Conservation (phyloP, 768 basidiomycete species). For the Russula olivacea region DNA sequence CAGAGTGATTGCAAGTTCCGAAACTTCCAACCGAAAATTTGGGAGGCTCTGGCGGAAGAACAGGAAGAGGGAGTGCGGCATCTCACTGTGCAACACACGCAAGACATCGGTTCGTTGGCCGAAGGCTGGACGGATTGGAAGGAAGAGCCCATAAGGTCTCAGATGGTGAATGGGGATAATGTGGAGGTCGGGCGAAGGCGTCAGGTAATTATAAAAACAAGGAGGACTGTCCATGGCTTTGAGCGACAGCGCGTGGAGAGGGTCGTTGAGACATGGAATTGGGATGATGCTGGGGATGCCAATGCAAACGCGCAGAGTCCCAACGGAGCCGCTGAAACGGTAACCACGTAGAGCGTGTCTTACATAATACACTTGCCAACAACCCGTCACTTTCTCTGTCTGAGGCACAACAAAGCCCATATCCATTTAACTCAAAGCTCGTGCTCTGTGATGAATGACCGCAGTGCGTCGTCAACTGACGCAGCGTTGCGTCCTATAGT, state of each 20-base stretch:
- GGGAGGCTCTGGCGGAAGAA: constrained; percentile 50
- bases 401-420: neutral
- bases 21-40: constrained; percentile 59
- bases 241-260: constrained; percentile 72
- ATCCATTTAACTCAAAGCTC: neutral
- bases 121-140: constrained; percentile 31
- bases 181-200: constrained; percentile 41
- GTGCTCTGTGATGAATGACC: constrained; percentile 1
- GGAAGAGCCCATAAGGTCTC: constrained; percentile 23
- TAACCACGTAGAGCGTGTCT: neutral
- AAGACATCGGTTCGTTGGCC: constrained; percentile 40
- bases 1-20: constrained; percentile 24
- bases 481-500: constrained; percentile 8
- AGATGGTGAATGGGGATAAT: constrained; percentile 26
- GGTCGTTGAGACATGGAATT: constrained; percentile 60
- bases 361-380: neutral
- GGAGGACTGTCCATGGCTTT: constrained; percentile 48
- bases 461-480: neutral
- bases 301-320: neutral
- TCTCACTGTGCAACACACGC: constrained; percentile 37
- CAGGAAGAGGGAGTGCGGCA: constrained; percentile 39
- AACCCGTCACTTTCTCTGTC: neutral
- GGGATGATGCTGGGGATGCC: constrained; percentile 31
- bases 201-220: constrained; percentile 52
- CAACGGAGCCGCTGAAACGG: neutral